Base-by-base conservation (phyloP, 148 eudicot genomes). In the Simmondsia chinensis region DNA sequence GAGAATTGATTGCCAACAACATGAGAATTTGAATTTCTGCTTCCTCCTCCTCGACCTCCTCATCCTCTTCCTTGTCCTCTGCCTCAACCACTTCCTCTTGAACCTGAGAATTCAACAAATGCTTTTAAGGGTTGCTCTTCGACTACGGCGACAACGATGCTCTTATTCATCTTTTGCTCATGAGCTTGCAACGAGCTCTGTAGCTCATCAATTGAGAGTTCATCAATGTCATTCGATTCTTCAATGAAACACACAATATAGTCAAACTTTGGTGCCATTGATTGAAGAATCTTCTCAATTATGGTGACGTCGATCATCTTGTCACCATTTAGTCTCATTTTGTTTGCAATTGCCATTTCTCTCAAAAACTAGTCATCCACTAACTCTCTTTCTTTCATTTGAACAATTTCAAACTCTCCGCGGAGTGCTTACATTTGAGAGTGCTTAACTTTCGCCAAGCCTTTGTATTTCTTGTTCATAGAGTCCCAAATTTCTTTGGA, bases 191-290 rank as follows among this genome's bases (percentile, higher is more conserved):
- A 9, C 0, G 56, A 54, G 16, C 37, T 48, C 19, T 48, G 50
- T 15, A 65, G 13, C 11, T 51, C 70, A 25, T 57, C 49, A 14
- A 65, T 20, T 12, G 54, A 44, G 15, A 57, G 48, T 1, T 10
- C 4, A 31, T 39, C 40, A 22, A 48, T 41, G 33, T 48, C 59
- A 12, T 45, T 63, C 3, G 62, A 54, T 27, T 56, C 68, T 33
- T 56, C 37, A 50, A 41, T n/a, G n/a, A n/a, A 45, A 33, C 48
- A 48, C 0, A 58, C 27, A 20, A 58, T 13, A 22, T 20, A 60
- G 16, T 50, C 27, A 7, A 32, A 60, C 9, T 50, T 51, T 33
- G 56, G 14, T 3, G 26, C 18, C 45, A 60, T 15, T 1, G 58
- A 42, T 1, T 39, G 30, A n/a, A 51, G 33, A 0, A 60, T 60